Conservation (phyloP, 345 rosid species). For the Gossypium rotundifolium region DNA sequence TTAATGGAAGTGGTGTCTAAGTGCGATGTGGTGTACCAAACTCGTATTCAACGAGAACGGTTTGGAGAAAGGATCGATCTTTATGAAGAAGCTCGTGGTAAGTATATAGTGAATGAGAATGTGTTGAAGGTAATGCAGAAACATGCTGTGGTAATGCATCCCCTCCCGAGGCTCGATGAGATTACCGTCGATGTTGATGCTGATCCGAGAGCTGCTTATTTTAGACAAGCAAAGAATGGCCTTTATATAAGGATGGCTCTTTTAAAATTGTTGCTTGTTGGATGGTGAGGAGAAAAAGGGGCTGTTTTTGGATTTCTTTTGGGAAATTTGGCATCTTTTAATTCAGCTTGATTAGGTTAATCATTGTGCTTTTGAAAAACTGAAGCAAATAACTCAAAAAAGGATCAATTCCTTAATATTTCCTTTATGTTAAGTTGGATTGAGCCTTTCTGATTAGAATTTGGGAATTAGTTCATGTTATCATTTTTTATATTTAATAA, state of each 20-base stretch:
- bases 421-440: too few relatives aligned
- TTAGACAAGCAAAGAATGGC: constrained; percentile 97
- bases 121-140: constrained; percentile 70
- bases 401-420: too few relatives aligned
- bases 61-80: constrained; percentile 85
- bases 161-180: constrained; percentile 96
- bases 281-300: constrained; percentile 19
- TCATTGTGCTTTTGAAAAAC: too few relatives aligned
- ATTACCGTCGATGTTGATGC: constrained; percentile 70
- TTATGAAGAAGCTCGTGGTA: constrained; percentile 88
- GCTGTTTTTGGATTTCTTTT: not conserved
- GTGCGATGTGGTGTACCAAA: constrained; percentile 87
- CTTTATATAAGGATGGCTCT: constrained; percentile 96
- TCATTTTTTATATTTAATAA: too few relatives aligned
- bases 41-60: constrained; percentile 84
- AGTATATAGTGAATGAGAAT: constrained; percentile 63
- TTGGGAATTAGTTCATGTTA: too few relatives aligned
- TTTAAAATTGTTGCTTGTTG: constrained; percentile 33
- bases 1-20: constrained; percentile 79
- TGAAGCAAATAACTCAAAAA: too few relatives aligned
- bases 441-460: too few relatives aligned
- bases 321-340: not conserved
- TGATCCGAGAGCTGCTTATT: constrained; percentile 94
- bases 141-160: constrained; percentile 89
- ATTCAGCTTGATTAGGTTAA: not conserved